These are phyloP conservation scores for Solanum sitiens DNA, from an alignment of 257 asterid genomes.

Conservation along the genomic window DNA sequence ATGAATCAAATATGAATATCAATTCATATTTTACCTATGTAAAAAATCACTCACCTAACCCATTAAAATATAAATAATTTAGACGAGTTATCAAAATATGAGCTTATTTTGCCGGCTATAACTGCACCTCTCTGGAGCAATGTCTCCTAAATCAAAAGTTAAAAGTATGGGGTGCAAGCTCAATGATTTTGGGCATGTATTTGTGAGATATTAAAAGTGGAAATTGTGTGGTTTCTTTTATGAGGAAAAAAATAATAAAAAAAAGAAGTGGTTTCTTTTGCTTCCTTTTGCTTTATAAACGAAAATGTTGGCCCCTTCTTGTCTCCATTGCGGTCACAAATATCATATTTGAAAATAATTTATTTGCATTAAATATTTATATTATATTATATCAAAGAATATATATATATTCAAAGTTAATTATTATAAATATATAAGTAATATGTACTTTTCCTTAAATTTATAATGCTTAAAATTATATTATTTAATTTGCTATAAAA, in stretches of 20 bases:
- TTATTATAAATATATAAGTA: neutral
- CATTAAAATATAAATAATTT: too few relatives aligned
- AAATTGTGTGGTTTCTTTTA: neutral
- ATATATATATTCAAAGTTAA: neutral
- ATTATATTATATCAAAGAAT: too few relatives aligned
- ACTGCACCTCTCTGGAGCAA: too few relatives aligned
- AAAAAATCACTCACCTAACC: too few relatives aligned
- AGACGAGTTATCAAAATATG: too few relatives aligned
- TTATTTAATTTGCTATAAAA: neutral
- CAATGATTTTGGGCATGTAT: neutral
- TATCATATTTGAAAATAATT: neutral
- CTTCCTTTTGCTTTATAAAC: neutral
- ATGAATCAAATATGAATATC: too few relatives aligned
- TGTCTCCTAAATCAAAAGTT: neutral
- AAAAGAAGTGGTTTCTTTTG: neutral
- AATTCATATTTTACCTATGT: too few relatives aligned
- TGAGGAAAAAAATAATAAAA: neutral
- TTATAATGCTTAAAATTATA: neutral
- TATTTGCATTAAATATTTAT: neutral
- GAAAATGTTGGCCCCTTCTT: neutral
- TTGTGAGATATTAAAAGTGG: neutral
- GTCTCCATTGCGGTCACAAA: neutral
- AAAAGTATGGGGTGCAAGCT: neutral
- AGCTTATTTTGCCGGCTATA: too few relatives aligned
- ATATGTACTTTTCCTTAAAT: neutral